Evolutionary conservation across 2,329 filamentous ascomycete species (phyloP).

Genomic region (Byssothecium circinans): DNA sequence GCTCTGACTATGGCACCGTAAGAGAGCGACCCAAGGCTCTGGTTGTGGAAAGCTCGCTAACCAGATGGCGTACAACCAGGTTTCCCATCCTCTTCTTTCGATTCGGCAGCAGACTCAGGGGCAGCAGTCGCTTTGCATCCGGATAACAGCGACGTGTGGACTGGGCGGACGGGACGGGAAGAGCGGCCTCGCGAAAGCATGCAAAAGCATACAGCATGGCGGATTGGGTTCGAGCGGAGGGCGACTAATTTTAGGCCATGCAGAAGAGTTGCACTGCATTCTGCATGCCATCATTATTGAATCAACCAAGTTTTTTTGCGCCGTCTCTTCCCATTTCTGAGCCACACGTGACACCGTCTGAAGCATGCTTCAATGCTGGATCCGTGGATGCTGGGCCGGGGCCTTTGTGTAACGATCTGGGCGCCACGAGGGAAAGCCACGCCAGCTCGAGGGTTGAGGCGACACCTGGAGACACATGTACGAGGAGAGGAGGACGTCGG

Average conservation of each 20-base stretch:
- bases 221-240: conserved; percentile 23
- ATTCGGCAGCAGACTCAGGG: conserved; percentile 53
- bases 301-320: conserved; percentile 25
- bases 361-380: too few species aligned
- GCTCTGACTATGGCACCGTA: conserved; percentile 54
- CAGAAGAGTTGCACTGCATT: conserved; percentile 35
- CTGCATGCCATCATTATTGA: conserved; percentile 38
- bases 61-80: conserved; percentile 29
- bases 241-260: conserved; percentile 34
- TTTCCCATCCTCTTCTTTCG: conserved; percentile 53
- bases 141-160: conserved; percentile 28
- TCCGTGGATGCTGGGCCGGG: too few species aligned
- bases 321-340: conserved; percentile 12
- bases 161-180: conserved; percentile 9
- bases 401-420: conserved; percentile 30
- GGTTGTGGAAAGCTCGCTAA: conserved; percentile 38
- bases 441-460: conserved; percentile 30
- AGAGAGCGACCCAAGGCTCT: conserved; percentile 26
- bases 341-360: conserved; percentile 40
- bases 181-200: not conserved
- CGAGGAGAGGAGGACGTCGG: conserved; percentile 25
- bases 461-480: conserved; percentile 14
- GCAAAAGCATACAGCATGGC: conserved; percentile 11
- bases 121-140: conserved; percentile 51
- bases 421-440: conserved; percentile 42